These are phyloP conservation scores for Capronia americana DNA, from an alignment of 2,329 filamentous ascomycete species.

Conservation along the genomic window DNA sequence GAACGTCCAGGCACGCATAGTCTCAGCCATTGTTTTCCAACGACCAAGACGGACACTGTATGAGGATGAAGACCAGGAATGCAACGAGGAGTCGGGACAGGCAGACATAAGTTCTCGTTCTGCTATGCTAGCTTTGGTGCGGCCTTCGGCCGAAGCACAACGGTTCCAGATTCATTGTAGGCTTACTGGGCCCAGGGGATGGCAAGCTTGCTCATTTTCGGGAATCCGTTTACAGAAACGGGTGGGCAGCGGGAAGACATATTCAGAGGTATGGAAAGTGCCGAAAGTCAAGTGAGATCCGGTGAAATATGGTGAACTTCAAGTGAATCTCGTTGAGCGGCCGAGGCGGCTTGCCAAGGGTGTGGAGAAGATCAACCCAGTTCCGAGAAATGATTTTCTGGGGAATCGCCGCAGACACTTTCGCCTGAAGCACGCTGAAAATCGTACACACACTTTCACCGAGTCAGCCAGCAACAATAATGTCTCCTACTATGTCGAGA, in stretches of 20 bases:
- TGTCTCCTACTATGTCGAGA: background rate
- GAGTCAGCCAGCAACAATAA: background rate
- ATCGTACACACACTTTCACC: background rate
- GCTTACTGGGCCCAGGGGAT: background rate
- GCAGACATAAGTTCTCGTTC: background rate
- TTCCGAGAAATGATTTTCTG: background rate
- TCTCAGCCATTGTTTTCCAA: constrained; percentile 2
- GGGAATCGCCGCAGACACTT: background rate
- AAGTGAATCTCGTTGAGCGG: background rate
- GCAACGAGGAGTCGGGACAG: background rate
- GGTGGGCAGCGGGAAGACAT: background rate
- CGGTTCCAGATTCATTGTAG: background rate
- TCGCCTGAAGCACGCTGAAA: background rate
- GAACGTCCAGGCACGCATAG: constrained; percentile 28
- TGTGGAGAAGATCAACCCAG: background rate
- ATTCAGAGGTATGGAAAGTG: background rate
- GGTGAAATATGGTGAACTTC: background rate
- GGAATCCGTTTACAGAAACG: background rate
- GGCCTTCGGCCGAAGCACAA: background rate
- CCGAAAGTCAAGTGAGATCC: background rate
- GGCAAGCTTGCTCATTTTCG: background rate
- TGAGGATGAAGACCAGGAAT: background rate
- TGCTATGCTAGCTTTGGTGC: background rate
- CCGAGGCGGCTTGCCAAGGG: constrained; percentile 1
- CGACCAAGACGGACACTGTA: background rate